Conservation (phyloP, 1,284 basidiomycete genomes). For the Rhodotorula sp. region DNA sequence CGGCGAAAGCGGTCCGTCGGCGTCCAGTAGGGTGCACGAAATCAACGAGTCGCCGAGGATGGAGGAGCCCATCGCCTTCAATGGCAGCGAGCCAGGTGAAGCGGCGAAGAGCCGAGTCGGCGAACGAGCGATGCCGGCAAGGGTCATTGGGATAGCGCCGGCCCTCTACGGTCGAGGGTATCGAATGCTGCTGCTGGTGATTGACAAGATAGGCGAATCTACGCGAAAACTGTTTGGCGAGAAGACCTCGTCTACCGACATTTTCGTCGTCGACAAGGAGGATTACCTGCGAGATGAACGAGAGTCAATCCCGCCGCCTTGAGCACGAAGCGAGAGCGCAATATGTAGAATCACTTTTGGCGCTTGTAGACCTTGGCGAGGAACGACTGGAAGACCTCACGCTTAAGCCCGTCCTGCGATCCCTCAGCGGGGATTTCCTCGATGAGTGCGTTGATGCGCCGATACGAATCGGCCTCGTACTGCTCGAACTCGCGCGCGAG, state of each 20-base stretch:
- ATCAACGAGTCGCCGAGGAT: no score
- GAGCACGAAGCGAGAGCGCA: background rate
- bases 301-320: background rate
- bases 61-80: no score
- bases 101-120: no score
- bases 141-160: no score
- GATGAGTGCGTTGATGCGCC: constrained; percentile 65
- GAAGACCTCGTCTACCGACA: background rate
- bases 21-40: no score
- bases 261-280: no score
- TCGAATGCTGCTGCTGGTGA: background rate
- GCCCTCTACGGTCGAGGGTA: no score
- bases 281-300: background rate
- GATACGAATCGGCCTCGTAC: constrained; percentile 77
- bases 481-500: constrained; percentile 66
- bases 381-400: constrained; percentile 79
- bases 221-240: background rate
- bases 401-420: constrained; percentile 61
- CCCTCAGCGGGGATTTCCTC: constrained; percentile 62
- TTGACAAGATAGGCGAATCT: background rate
- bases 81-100: no score
- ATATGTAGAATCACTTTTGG: constrained; percentile 32
- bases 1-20: no score
- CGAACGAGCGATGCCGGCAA: no score
- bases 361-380: constrained; percentile 84